phyloP scores from a whole-genome alignment of 305 asterid genomes.

The Fraxinus platypoda region DNA sequence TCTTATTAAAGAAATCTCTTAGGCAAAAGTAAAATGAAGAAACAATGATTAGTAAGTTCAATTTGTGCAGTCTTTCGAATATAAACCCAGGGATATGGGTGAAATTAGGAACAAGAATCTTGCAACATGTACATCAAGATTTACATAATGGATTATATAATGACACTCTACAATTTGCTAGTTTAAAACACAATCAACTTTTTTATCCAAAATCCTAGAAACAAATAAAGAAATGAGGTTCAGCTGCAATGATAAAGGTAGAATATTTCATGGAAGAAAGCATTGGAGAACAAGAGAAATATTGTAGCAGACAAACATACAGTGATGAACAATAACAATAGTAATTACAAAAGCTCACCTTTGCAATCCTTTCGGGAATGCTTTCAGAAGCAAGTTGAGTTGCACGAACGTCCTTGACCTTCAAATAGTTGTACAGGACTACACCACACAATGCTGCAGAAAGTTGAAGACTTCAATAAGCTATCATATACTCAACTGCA shows the following conservation, averaged over 20 bases:
- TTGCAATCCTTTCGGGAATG: conserved; percentile 47
- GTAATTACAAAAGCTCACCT: conserved; percentile 27
- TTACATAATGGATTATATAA: too few relatives aligned
- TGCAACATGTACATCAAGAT: too few relatives aligned
- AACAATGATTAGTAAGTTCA: not conserved
- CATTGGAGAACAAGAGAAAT: not conserved
- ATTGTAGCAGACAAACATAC: not conserved
- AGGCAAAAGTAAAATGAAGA: not conserved
- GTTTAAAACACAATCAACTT: too few relatives aligned
- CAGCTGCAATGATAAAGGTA: not conserved
- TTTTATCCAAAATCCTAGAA: not conserved
- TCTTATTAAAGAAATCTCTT: not conserved
- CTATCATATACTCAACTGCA: not conserved
- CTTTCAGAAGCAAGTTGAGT: conserved; percentile 43
- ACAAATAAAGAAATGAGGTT: not conserved
- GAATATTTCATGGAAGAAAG: not conserved
- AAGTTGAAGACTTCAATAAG: not conserved
- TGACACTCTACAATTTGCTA: too few relatives aligned
- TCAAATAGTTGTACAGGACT: conserved; percentile 57
- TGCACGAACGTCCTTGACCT: conserved; percentile 52
- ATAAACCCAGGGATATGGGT: not conserved
- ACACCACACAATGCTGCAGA: conserved; percentile 37
- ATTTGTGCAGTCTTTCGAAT: not conserved
- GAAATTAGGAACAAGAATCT: not conserved
- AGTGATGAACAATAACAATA: not conserved